Percentiles rank a stretch among this genome's conserved stretches.
These are phyloP conservation scores for Ophiognomonia clavigignenti-juglandacearum DNA, from an alignment of 2,329 filamentous ascomycete genomes.

Conservation along the genomic window DNA sequence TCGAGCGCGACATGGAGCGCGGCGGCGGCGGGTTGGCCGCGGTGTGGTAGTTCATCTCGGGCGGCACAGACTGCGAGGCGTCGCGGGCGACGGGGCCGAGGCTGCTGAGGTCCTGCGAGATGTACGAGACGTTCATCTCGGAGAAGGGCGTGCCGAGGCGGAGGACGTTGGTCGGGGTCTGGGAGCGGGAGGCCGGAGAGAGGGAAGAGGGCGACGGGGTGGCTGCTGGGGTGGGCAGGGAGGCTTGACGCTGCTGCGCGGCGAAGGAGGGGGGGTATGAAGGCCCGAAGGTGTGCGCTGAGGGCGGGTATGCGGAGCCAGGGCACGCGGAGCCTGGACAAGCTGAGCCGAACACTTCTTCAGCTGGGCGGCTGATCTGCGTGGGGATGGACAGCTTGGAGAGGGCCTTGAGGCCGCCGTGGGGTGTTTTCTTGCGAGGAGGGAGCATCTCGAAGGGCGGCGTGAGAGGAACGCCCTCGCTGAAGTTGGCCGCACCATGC, in stretches of 20 bases:
- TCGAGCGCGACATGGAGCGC: conserved; percentile 51
- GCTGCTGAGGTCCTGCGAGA: conserved; percentile 62
- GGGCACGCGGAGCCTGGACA: conserved; percentile 25
- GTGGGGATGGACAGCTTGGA: conserved; percentile 59
- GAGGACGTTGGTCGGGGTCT: conserved; percentile 58
- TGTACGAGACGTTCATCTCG: conserved; percentile 83
- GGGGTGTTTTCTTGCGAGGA: conserved; percentile 35
- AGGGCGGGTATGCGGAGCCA: conserved; percentile 17
- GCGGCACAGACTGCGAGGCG: conserved; percentile 84
- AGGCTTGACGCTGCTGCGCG: conserved; percentile 14
- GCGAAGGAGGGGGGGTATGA: conserved; percentile 2
- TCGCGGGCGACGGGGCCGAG: conserved; percentile 71
- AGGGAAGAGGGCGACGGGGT: conserved; percentile 43
- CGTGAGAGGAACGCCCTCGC: conserved; percentile 59
- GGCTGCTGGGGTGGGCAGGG: conserved; percentile 17
- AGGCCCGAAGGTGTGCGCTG: conserved; percentile 13
- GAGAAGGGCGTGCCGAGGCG: conserved; percentile 84
- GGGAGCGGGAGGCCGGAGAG: conserved; percentile 39
- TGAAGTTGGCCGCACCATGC: conserved; percentile 25
- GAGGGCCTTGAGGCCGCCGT: conserved; percentile 52
- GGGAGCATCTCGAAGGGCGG: conserved; percentile 65
- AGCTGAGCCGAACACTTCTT: conserved; percentile 23
- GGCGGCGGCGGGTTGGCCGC: conserved; percentile 28
- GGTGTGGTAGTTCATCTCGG: conserved; percentile 78
- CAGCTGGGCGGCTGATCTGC: conserved; percentile 19